Evolutionary conservation across 306 rosid species (phyloP), one percentile per base, ranked within the genome.

Genomic region (Phaseolus lunatus): DNA sequence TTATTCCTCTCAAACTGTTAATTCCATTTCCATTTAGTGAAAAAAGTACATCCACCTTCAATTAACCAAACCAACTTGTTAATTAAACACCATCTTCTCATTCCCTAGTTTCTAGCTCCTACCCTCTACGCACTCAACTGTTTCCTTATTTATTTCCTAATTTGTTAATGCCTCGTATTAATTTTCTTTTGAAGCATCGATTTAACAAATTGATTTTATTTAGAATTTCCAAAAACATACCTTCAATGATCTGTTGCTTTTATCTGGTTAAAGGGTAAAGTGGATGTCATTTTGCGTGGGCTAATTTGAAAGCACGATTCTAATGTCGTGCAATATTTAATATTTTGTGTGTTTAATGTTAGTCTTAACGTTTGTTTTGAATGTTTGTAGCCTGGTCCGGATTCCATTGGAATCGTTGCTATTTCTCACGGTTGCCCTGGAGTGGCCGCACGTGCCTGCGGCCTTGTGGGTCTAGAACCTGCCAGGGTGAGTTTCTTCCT

Each of bases 381-480:
- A 72, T 77, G 61, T 70, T 73, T 78, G 89, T 89, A 95, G 99
- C 99, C 99, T 95, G 99, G 99, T 95, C 99, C 99, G 99, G 99
- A 95, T 95, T 95, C 99, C 97, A 92, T 95, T 87, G 99, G 99
- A 95, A 95, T 95, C 97, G 91, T 95, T 91, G 99, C 97, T 83
- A 95, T 95, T 86, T 95, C 99, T 88, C 97, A 92, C 64, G 96
- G 98, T 78, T 88, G 91, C 95, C 77, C 97, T 76, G 99, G 99
- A 84, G 99, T 95, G 83, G 99, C 99, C 20, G 98, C 99, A 61
- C 97, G 99, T 80, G 98, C 99, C 3, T 95, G 99, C 70, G 99
- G 97, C 77, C 99, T 95, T 74, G 99, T 95, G 81, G 96, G 98
- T 85, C 78, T 95, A 10, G 99, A 95, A 79, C 99, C 99, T 65